Evolutionary conservation across 768 basidiomycete genomes (phyloP), one percentile per base, ranked within the genome.

Genomic region (Rhodotorula babjevae): DNA sequence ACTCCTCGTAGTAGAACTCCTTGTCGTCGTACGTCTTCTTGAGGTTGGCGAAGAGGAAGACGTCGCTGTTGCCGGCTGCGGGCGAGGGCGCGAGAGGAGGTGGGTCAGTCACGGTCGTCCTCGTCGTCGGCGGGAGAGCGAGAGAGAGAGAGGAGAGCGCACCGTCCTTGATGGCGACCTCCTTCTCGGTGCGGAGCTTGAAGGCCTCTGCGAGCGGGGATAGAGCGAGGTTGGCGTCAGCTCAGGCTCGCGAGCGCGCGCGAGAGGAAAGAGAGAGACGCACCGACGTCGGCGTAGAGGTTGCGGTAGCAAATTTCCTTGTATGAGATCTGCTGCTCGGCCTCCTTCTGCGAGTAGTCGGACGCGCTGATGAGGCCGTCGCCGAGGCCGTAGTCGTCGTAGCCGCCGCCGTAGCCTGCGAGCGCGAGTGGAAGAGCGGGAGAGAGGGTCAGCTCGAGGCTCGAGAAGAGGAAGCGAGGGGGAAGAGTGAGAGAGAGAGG

Each of bases 1-100:
- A 66, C 57, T 59, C 56, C 23, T 52, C n/a, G 57, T 59, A 59
- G 65, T 59, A 66, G 65, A 55, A 66, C 65, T 59, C 55, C 19
- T 33, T 4, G 46, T 65, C 31, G 25, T 59, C 2, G 46, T 40
- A 27, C 47, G 49, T 33, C 36, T 58, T 57, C 21, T 36, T 29
- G 55, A 31, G 4, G 47, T 9, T 31, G 47, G 59, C 65, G 27
- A 25, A 23, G 33, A 66, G 44, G 49, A 59, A 66, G 21, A 66
- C 59, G 59, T 61, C 49, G n/a, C 42, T 0, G 58, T 47, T 47
- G 21, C 66, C 57, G 10, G 27, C 49, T 50, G 57, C 31, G 3
- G 19, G 63, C 10, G 23, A 4, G 42, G 21, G 44, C 44, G 44
- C 27, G 19, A 4, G 50, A 29, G 29, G 23, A 10, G 16, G 40